phyloP scores from a whole-genome alignment of 2,329 filamentous ascomycete species.

The Monilinia fructicola region DNA sequence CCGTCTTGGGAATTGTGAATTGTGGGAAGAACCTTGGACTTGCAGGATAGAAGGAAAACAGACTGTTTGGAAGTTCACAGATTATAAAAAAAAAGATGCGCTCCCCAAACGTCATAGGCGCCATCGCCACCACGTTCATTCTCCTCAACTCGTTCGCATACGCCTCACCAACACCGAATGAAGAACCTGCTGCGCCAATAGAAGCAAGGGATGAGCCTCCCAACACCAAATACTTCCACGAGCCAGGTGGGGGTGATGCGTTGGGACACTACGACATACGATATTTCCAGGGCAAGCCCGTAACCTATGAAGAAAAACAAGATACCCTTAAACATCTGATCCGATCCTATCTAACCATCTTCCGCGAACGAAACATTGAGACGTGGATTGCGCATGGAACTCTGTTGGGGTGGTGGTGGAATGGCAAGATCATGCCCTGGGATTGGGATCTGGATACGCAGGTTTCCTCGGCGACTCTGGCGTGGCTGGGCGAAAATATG shows the following conservation, averaged over 20 bases:
- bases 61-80: background rate
- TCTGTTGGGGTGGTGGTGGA: slow-evolving; percentile 88
- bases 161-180: slow-evolving; percentile 9
- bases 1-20: background rate
- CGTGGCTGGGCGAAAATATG: slow-evolving; percentile 61
- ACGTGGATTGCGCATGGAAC: slow-evolving; percentile 88
- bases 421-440: slow-evolving; percentile 74
- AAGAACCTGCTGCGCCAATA: background rate
- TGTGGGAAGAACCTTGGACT: background rate
- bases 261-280: slow-evolving; percentile 73
- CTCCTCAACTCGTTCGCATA: slow-evolving; percentile 11
- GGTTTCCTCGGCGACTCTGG: slow-evolving; percentile 65
- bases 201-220: background rate
- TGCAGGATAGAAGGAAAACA: background rate
- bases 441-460: slow-evolving; percentile 84
- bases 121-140: background rate
- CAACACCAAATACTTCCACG: slow-evolving; percentile 43
- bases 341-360: slow-evolving; percentile 69
- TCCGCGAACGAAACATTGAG: slow-evolving; percentile 64
- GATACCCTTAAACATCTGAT: slow-evolving; percentile 67
- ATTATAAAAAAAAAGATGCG: slow-evolving; percentile 13
- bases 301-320: slow-evolving; percentile 66
- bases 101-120: slow-evolving; percentile 13
- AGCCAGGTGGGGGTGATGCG: slow-evolving; percentile 59
- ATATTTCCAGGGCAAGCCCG: slow-evolving; percentile 60